phyloP scores from a whole-genome alignment of 129 eudicot genomes.

The Tagetes erecta region DNA sequence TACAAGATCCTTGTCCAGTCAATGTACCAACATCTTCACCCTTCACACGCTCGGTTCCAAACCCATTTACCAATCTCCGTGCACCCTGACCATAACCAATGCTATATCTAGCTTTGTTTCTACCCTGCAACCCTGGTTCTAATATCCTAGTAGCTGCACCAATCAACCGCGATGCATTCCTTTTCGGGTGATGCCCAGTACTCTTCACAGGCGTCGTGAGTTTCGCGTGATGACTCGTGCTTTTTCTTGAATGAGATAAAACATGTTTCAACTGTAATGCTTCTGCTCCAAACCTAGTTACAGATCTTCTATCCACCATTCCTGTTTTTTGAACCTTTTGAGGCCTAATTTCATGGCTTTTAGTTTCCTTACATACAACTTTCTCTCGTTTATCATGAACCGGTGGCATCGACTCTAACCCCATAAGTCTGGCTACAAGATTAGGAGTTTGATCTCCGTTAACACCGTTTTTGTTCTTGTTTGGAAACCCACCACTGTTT shows the following conservation, averaged over 20 bases:
- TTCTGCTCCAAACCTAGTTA: slow-evolving; percentile 67
- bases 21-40: slow-evolving; percentile 19
- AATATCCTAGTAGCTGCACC: slow-evolving; percentile 80
- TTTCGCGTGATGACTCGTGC: slow-evolving; percentile 46
- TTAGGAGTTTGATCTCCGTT: slow-evolving; percentile 65
- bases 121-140: slow-evolving; percentile 72
- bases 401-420: slow-evolving; percentile 81
- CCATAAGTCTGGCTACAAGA: slow-evolving; percentile 95
- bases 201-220: slow-evolving; percentile 71
- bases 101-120: slow-evolving; percentile 46
- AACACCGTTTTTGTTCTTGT: slow-evolving; percentile 44
- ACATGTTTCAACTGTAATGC: slow-evolving; percentile 65
- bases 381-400: slow-evolving; percentile 29
- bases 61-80: slow-evolving; percentile 5
- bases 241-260: slow-evolving; percentile 59
- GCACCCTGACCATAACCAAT: slow-evolving; percentile 39
- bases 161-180: slow-evolving; percentile 54
- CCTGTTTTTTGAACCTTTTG: slow-evolving; percentile 79
- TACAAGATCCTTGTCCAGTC: slow-evolving; percentile 48
- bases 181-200: slow-evolving; percentile 48
- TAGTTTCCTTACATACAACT: slow-evolving; percentile 33
- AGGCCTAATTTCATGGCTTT: slow-evolving; percentile 60
- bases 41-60: slow-evolving; percentile 26
- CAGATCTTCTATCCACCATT: slow-evolving; percentile 42
- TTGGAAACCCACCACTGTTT: slow-evolving; percentile 47